Evolutionary conservation across 345 rosid species (phyloP).

Genomic region (Euphorbia pulcherrima): DNA sequence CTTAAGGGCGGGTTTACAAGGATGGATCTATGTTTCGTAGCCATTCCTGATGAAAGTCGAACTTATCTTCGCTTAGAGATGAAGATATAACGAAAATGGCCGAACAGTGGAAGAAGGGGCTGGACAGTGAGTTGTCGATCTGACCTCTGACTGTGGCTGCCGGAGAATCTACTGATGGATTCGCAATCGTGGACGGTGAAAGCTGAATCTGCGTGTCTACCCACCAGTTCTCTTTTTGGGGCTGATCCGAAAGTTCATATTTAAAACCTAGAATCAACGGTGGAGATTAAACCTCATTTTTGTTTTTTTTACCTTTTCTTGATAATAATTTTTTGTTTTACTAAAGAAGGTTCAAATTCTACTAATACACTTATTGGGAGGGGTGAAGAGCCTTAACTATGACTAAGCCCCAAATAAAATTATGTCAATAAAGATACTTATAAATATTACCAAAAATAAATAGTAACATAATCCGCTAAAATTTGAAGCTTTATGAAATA

Average conservation of each 20-base stretch:
- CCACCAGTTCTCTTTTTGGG: not conserved
- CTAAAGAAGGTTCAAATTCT: no score
- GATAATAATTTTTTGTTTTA: not conserved
- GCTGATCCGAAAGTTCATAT: not conserved
- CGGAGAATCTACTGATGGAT: not conserved
- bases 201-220: not conserved
- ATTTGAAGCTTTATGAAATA: no score
- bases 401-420: no score
- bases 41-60: not conserved
- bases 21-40: slow-evolving; percentile 2
- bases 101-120: not conserved
- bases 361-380: no score
- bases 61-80: not conserved
- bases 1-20: not conserved
- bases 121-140: not conserved
- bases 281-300: not conserved
- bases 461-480: no score
- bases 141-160: not conserved
- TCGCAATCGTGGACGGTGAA: not conserved
- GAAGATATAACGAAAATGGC: not conserved
- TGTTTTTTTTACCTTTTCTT: not conserved
- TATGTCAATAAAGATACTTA: no score
- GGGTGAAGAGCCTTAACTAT: no score
- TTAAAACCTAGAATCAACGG: slow-evolving; percentile 1
- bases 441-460: no score